phyloP scores from a whole-genome alignment of 2,329 filamentous ascomycete species.

The Botryosphaeria dothidea region DNA sequence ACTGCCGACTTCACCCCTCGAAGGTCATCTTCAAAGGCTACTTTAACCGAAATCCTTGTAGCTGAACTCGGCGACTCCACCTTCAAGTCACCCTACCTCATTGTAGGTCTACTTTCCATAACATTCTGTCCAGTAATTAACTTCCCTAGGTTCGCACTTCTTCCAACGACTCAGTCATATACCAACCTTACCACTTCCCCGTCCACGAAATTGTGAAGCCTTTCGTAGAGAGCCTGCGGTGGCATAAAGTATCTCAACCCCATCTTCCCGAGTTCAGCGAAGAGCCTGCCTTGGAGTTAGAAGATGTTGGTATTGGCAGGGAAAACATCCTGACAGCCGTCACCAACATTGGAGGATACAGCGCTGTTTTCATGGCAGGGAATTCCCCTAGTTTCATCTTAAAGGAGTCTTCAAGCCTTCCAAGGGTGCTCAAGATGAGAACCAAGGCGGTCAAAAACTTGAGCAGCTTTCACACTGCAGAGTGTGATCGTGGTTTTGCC shows the following conservation, averaged over 20 bases:
- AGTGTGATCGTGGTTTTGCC: constrained; percentile 79
- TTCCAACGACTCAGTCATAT: constrained; percentile 81
- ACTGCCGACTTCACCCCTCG: constrained; percentile 70
- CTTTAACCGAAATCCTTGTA: constrained; percentile 75
- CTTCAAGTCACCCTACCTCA: constrained; percentile 72
- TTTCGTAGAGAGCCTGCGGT: constrained; percentile 64
- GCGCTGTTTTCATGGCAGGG: constrained; percentile 80
- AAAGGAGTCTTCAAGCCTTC: constrained; percentile 75
- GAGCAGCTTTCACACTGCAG: constrained; percentile 73
- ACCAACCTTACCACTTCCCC: constrained; percentile 67
- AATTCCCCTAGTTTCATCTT: constrained; percentile 78
- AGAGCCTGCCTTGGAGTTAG: constrained; percentile 50
- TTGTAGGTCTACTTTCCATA: constrained; percentile 57
- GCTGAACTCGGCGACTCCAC: constrained; percentile 80
- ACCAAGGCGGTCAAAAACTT: constrained; percentile 70
- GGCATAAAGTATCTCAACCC: constrained; percentile 73
- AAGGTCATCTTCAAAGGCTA: constrained; percentile 71
- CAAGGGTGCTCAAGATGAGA: constrained; percentile 72
- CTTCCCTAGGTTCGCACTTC: constrained; percentile 67
- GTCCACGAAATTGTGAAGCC: constrained; percentile 38
- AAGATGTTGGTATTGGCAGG: constrained; percentile 50
- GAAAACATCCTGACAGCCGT: constrained; percentile 58
- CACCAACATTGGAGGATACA: constrained; percentile 72
- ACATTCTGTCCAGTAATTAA: background rate
- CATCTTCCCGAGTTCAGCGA: constrained; percentile 61